Base-by-base conservation (phyloP, 2,329 filamentous ascomycete genomes). In the Exophiala calicioides region DNA sequence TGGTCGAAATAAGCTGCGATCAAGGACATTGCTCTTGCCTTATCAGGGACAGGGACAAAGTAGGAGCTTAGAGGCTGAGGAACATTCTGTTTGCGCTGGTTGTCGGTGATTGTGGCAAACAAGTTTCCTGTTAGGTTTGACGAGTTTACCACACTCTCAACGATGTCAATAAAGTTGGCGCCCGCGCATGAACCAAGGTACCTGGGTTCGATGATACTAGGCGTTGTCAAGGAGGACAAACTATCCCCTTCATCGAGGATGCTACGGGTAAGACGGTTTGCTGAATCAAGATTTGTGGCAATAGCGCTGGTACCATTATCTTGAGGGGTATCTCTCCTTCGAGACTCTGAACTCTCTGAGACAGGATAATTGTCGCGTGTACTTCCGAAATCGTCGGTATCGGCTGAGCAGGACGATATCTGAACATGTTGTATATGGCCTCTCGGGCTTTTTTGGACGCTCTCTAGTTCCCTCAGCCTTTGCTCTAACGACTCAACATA, bases 1-100 rank as follows among this genome's bases (percentile, higher is more conserved):
- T 74, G 70, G 21, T 63, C 65, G 23, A 69, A 62, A 44, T 73
- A 73, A 2, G 68, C 69, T 16, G 63, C 58, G 16, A 73, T 46
- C 0, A 44, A 29, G n/a, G 13, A 27, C 27, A 33, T 21, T 8
- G 38, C 38, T 6, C 31, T 23, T 21, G 31, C 31, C 15, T 27
- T 27, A 7, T 27, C 24, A 27, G 24, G 24, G 12, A 27, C 12
- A 12, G 7, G 7, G 7, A 12, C 7, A 12, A 12, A 7, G 24
- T 7, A 27, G 7, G 12, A 7, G 7, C 12, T 27, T 7, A 27
- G 7, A 12, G 24, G 24, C 7, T 7, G 7, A 7, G 24, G 12
- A 7, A 12, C 12, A 12, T 12, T 12, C 7, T 7, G 24, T 12
- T 27, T 27, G 7, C 24, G 24, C 7, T 27, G 12, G 7, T 7